Conservation (phyloP, 129 eudicot genomes). For the Oenanthe sinensis region DNA sequence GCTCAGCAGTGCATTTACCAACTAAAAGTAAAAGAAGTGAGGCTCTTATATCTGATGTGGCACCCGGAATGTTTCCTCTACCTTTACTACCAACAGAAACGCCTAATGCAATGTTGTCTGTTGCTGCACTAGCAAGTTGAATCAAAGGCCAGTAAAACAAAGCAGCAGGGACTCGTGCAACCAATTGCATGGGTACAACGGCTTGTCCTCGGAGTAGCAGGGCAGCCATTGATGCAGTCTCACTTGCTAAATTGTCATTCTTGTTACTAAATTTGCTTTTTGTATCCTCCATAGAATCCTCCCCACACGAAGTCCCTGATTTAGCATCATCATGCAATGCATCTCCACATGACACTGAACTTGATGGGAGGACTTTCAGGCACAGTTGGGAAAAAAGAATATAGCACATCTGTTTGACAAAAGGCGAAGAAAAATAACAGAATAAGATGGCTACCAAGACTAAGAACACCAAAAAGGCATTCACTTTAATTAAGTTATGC, state of each 20-base stretch:
- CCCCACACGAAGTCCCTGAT: conserved; percentile 23
- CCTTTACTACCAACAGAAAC: conserved; percentile 99
- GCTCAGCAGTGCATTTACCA: conserved; percentile 94
- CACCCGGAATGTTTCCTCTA: conserved; percentile 94
- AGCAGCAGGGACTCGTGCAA: conserved; percentile 89
- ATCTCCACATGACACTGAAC: conserved; percentile 41
- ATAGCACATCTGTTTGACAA: conserved; percentile 74
- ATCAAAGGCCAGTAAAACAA: conserved; percentile 97
- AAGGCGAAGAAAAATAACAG: neutral
- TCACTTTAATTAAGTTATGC: neutral
- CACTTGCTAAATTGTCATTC: conserved; percentile 31
- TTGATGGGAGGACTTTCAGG: conserved; percentile 72
- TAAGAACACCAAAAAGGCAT: neutral
- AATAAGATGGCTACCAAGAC: too few species aligned
- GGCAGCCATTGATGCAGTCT: conserved; percentile 94
- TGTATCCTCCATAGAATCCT: conserved; percentile 35
- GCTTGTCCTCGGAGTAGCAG: conserved; percentile 92
- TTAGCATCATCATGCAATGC: conserved; percentile 26
- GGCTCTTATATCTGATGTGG: conserved; percentile 96
- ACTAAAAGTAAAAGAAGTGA: conserved; percentile 90
- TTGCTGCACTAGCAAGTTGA: conserved; percentile 95
- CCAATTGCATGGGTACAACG: conserved; percentile 91
- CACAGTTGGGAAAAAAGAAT: conserved; percentile 91
- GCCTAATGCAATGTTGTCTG: conserved; percentile 94
- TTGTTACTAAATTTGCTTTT: conserved; percentile 35